Evolutionary conservation across 202 grass and related monocot species (phyloP).

Genomic region (Brachypodium distachyon): DNA sequence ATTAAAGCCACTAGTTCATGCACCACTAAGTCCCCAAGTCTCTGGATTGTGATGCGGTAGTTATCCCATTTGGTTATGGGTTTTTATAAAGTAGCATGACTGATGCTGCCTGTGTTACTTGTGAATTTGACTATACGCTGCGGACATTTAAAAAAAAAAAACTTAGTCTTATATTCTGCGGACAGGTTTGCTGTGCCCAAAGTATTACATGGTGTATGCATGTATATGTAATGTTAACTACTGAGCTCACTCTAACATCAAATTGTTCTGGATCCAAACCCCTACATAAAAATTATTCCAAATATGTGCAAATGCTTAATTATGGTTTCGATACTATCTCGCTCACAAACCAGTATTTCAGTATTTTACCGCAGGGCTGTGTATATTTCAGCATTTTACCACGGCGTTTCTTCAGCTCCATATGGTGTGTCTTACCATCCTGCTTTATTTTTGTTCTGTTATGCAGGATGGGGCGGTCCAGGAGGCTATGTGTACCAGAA

Average conservation of each 20-base stretch:
- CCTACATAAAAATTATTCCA: background rate
- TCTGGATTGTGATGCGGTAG: background rate
- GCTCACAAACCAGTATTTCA: background rate
- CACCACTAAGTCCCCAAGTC: background rate
- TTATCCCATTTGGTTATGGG: background rate
- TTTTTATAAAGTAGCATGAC: background rate
- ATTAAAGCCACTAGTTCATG: background rate
- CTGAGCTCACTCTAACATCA: background rate
- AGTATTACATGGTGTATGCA: background rate
- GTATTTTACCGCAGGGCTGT: background rate
- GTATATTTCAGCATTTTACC: background rate
- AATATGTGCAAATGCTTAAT: background rate
- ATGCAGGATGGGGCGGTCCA: constrained; percentile 65
- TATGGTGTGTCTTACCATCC: background rate
- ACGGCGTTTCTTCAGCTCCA: background rate
- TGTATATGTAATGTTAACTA: background rate
- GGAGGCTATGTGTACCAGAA: constrained; percentile 90
- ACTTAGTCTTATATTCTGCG: too few relatives aligned
- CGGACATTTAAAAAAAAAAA: too few relatives aligned
- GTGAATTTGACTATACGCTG: background rate
- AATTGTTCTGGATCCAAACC: background rate
- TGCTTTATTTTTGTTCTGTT: background rate
- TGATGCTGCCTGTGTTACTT: background rate
- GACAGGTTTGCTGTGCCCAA: background rate
- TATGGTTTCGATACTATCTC: background rate